These are phyloP conservation scores for Pyracantha coccinea DNA, from an alignment of 331 rosid species.

Conservation along the genomic window DNA sequence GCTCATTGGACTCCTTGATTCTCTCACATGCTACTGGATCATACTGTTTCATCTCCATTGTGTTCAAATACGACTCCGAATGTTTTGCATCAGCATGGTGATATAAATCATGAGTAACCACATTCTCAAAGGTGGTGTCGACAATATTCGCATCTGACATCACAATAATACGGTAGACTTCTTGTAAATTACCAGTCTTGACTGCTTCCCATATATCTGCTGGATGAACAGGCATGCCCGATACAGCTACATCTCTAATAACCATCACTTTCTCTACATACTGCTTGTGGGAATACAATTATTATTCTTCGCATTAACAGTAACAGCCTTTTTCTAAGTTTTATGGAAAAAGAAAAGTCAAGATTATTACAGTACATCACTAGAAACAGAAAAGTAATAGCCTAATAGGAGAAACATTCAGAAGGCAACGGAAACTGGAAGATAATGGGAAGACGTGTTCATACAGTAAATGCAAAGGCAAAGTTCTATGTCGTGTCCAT, in stretches of 20 bases:
- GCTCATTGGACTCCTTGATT: constrained; percentile 32
- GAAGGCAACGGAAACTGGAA: background rate
- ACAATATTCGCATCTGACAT: constrained; percentile 42
- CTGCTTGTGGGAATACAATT: constrained; percentile 31
- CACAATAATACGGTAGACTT: constrained; percentile 63
- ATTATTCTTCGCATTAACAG: background rate
- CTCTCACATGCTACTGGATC: constrained; percentile 50
- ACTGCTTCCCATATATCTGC: constrained; percentile 74
- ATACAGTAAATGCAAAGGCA: background rate
- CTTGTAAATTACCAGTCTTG: constrained; percentile 44
- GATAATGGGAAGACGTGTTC: background rate
- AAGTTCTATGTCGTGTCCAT: background rate
- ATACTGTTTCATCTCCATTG: constrained; percentile 26
- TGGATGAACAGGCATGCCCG: constrained; percentile 36
- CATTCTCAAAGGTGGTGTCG: constrained; percentile 55
- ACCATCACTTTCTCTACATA: constrained; percentile 72
- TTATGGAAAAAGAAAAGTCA: background rate
- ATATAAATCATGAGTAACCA: constrained; percentile 16
- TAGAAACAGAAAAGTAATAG: background rate
- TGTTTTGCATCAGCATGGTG: constrained; percentile 31
- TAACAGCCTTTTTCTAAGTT: background rate
- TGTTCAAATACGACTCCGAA: background rate
- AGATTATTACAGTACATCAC: background rate
- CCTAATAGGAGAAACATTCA: background rate
- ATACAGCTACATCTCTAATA: constrained; percentile 33